Conservation (phyloP, 805 yeast species). For the Kodamaea leandrae region DNA sequence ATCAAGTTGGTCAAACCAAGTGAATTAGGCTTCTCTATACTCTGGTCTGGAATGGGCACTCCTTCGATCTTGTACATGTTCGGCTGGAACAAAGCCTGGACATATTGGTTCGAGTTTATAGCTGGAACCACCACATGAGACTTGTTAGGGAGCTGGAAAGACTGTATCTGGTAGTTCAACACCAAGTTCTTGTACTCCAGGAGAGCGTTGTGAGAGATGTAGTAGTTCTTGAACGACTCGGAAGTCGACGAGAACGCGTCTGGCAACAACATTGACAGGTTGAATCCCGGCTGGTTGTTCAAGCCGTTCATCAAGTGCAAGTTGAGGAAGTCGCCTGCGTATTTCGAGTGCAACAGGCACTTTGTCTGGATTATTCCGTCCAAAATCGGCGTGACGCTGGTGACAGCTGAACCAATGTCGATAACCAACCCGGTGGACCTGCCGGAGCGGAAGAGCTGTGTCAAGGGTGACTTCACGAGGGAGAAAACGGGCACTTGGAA, state of each 20-base stretch:
- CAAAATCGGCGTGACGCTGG: slow-evolving; percentile 71
- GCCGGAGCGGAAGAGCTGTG: slow-evolving; percentile 75
- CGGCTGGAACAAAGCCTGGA: slow-evolving; percentile 76
- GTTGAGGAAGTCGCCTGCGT: slow-evolving; percentile 83
- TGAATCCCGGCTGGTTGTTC: slow-evolving; percentile 31
- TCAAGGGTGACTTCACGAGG: slow-evolving; percentile 71
- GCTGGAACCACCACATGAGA: slow-evolving; percentile 42
- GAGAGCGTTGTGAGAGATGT: slow-evolving; percentile 32
- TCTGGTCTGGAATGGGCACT: slow-evolving; percentile 30
- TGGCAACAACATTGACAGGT: slow-evolving; percentile 26
- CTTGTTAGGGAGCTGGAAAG: slow-evolving; percentile 62
- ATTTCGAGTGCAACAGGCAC: slow-evolving; percentile 63
- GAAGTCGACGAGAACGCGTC: slow-evolving; percentile 15
- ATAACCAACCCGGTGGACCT: slow-evolving; percentile 74
- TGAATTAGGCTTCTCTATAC: slow-evolving; percentile 45
- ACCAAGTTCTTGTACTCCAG: slow-evolving; percentile 34
- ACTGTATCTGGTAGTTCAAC: slow-evolving; percentile 20
- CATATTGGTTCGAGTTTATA: slow-evolving; percentile 34
- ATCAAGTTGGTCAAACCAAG: slow-evolving; percentile 45
- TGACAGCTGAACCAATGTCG: slow-evolving; percentile 71
- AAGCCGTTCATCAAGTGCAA: slow-evolving; percentile 54
- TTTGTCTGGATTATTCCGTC: slow-evolving; percentile 71
- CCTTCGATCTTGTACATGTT: slow-evolving; percentile 45
- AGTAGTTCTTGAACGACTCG: slow-evolving; percentile 37
- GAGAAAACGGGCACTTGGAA: slow-evolving; percentile 75